Base-by-base conservation (phyloP, 192 early-diverging fungal genomes). In the Podila horticola region DNA sequence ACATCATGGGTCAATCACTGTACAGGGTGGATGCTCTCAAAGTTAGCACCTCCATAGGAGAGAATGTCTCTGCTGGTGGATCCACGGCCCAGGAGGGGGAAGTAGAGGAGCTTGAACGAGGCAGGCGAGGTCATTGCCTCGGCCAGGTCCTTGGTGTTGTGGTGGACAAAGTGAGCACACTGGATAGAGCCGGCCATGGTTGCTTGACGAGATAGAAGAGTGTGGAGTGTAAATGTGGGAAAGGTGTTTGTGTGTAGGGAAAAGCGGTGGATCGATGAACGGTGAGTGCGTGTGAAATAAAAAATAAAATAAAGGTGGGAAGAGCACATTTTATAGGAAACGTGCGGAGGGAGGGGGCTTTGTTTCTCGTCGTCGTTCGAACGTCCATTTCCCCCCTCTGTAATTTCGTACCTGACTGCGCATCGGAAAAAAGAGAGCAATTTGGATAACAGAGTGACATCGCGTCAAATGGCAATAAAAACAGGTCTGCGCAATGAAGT, bases 51-150 rank as follows among this genome's bases (percentile, higher is more conserved):
- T 2, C 30, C 66, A 22, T 36, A 55, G 28, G 17, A 19, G 30
- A 67, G 30, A 33, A 67, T 58, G 30, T 67, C 66, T 26, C 66
- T 29, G 31, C 33, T 67, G 10, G 66, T 67, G 2, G 66, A 48
- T 29, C 31, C 66, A 22, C 22, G 49, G 0, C 49, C 49, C 31
- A 52, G 8, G 31, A 67, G 33, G 9, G 66, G 66, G 51, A 67
- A 67, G 52, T 67, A 67, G 52, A 67, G 52, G 1, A 67, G 50
- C 30, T 67, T 67, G 51, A 67, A 67, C 22, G 66, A 67, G 4
- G 52, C 51, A 0, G 66, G 66, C 26, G 22, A 17, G 28, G 49
- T 33, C 12, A 67, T 29, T 0, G 66, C 33, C 9, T 24, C n/a
- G 31, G 51, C 38, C 6, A 66, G 20, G 5, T 48, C 9, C 10